phyloP scores from a whole-genome alignment of 129 eudicot genomes.

The Artemisia tridentata region DNA sequence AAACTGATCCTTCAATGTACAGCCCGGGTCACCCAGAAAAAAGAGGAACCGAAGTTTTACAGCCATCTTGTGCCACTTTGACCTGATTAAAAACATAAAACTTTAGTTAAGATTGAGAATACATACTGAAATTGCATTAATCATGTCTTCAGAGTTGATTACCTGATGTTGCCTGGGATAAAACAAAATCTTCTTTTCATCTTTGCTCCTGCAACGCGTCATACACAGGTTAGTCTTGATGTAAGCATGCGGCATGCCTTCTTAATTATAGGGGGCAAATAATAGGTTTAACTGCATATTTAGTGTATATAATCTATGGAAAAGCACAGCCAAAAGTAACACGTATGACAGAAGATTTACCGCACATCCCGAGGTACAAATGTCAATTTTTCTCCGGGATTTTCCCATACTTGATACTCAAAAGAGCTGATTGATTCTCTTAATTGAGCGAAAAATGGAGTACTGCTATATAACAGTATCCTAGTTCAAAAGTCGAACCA shows the following conservation, averaged over 20 bases:
- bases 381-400: slow-evolving; percentile 62
- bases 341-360: slow-evolving; percentile 37
- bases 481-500: slow-evolving; percentile 53
- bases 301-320: not conserved
- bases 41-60: slow-evolving; percentile 67
- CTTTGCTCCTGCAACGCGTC: slow-evolving; percentile 48
- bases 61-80: slow-evolving; percentile 60
- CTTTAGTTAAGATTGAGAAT: not conserved
- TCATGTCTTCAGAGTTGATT: slow-evolving; percentile 23
- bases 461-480: slow-evolving; percentile 39
- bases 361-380: slow-evolving; percentile 73
- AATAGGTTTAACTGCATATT: too few species aligned
- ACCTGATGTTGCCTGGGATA: slow-evolving; percentile 84
- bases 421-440: slow-evolving; percentile 49
- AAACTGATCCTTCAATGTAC: slow-evolving; percentile 94
- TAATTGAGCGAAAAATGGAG: slow-evolving; percentile 42
- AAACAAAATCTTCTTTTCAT: slow-evolving; percentile 56
- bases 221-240: slow-evolving; percentile 25
- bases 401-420: slow-evolving; percentile 82
- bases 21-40: slow-evolving; percentile 81
- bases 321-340: not conserved
- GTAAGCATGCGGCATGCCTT: not conserved
- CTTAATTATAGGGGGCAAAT: too few species aligned
- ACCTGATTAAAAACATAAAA: slow-evolving; percentile 46
- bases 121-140: slow-evolving; percentile 14